Evolutionary conservation across 352 stramenopile species (phyloP).

Genomic region (Globisporangium canariense): DNA sequence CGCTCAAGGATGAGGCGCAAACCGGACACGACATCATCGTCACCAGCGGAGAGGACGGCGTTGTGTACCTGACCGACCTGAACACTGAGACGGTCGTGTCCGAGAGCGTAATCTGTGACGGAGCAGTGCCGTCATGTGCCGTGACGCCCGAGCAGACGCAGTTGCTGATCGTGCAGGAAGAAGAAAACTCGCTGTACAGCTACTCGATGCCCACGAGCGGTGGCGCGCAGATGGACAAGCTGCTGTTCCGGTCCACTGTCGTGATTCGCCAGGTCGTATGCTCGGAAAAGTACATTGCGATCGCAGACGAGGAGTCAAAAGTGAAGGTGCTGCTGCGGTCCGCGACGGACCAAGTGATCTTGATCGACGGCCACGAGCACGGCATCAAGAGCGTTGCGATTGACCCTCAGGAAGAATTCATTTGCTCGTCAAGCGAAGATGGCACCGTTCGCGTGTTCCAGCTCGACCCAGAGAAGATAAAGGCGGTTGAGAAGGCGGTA

Average conservation of each 20-base stretch:
- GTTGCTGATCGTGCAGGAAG: constrained; percentile 63
- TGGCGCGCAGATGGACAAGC: constrained; percentile 38
- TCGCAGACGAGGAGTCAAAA: constrained; percentile 71
- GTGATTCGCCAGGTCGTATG: constrained; percentile 70
- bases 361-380: constrained; percentile 57
- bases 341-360: constrained; percentile 56
- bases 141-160: constrained; percentile 64
- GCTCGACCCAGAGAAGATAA: constrained; percentile 35
- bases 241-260: constrained; percentile 70
- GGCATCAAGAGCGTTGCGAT: constrained; percentile 72
- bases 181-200: constrained; percentile 67
- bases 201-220: constrained; percentile 59
- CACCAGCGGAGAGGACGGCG: constrained; percentile 76
- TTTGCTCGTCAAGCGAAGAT: constrained; percentile 70
- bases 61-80: constrained; percentile 76
- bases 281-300: constrained; percentile 53
- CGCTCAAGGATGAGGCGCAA: constrained; percentile 29
- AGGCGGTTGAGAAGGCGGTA: constrained; percentile 35
- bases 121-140: constrained; percentile 63
- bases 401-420: constrained; percentile 55
- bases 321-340: constrained; percentile 63
- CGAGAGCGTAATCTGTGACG: constrained; percentile 54
- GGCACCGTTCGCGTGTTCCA: constrained; percentile 66
- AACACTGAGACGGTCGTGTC: constrained; percentile 40
- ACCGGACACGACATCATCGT: constrained; percentile 52